Evolutionary conservation across 2,329 filamentous ascomycete species (phyloP).

Genomic region (Pseudonectria buxi): DNA sequence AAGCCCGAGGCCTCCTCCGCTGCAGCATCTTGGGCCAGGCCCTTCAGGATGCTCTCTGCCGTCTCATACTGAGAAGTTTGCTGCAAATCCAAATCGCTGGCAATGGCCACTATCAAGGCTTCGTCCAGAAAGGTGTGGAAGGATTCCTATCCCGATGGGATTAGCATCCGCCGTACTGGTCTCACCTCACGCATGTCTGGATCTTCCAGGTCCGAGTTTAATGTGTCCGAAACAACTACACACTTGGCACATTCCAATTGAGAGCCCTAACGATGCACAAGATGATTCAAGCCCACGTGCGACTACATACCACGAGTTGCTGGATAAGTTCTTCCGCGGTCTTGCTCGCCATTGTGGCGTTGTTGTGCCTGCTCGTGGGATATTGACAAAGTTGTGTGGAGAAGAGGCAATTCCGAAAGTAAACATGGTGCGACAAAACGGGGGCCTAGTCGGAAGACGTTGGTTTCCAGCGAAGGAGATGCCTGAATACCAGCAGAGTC

Average conservation of each 20-base stretch:
- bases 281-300: not conserved
- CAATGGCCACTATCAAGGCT: constrained; percentile 68
- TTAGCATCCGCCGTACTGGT: not conserved
- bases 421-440: constrained; percentile 13
- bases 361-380: constrained; percentile 4
- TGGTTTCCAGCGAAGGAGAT: not conserved
- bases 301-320: constrained; percentile 24
- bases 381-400: constrained; percentile 3
- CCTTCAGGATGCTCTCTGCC: constrained; percentile 55
- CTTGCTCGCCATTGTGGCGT: constrained; percentile 17
- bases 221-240: too few relatives aligned
- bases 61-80: constrained; percentile 43
- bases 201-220: not conserved
- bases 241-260: not conserved
- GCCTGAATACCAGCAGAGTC: not conserved
- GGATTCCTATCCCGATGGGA: constrained; percentile 44
- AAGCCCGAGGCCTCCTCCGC: constrained; percentile 69
- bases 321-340: constrained; percentile 18
- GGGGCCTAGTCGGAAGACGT: not conserved
- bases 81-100: constrained; percentile 63
- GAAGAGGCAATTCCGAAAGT: constrained; percentile 9
- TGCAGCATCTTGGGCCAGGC: constrained; percentile 56
- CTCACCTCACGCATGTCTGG: not conserved
- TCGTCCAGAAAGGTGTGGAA: constrained; percentile 73
- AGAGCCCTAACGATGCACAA: not conserved